Evolutionary conservation across 306 rosid species (phyloP), one percentile per base, ranked within the genome.

Genomic region (Lithocarpus polystachyus): DNA sequence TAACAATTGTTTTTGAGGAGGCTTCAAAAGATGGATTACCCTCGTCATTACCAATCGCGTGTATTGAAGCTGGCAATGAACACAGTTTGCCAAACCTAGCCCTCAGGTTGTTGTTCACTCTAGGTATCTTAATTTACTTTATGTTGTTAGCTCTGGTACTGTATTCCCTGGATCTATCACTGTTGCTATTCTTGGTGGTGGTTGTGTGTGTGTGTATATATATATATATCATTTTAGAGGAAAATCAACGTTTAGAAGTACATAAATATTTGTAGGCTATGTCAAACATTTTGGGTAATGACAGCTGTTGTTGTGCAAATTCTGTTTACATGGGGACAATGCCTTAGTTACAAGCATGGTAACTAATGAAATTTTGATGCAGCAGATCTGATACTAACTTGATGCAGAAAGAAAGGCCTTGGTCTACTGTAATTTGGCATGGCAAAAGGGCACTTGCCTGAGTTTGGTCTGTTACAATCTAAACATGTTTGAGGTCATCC

Each of bases 61-160:
- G 99, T 74, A 84, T 86, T 82, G 98, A 93, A 85, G 92, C 97
- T 77, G 98, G 99, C 81, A 75, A 79, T 61, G 93, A 90, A 76
- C 96, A 95, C 82, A 89, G 84, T 87, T 82, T 95, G 79, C 99
- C 99, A 75, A 91, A 95, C 79, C 85, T 95, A 68, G 88, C 91
- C 68, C 93, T 95, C 91, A 95, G 99, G 99, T 95, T 80, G 74
- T 79, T 87, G 51, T 88, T 80, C 77, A 55, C 72, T 81, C 65
- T 81, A 52, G 55, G 18, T 69, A 75, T 81, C 72, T 61, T 72
- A 54, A 31, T 51, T 68, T 75, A 73, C 51, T 59, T 26, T 75
- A 22, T 35, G 11, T 75, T 22, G 24, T 28, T 71, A 78, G 37
- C 57, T 72, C 12, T 68, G 54, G 74, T 64, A 75, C 54, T 31